Conservation (phyloP, 2,329 filamentous ascomycete genomes). For the Microdochium trichocladiopsis region DNA sequence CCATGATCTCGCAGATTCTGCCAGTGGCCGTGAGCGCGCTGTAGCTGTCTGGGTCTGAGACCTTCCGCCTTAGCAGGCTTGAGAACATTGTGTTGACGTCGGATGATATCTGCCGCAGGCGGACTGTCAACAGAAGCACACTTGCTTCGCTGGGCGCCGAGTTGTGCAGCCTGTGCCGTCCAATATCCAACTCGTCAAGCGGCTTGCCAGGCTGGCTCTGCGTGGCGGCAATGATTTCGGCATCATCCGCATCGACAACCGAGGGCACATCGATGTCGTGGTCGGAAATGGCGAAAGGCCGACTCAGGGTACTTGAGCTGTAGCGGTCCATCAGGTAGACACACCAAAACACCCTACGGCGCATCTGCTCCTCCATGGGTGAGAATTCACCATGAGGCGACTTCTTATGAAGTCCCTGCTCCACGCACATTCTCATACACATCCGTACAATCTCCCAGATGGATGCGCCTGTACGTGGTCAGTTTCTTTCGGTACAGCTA, state of each 20-base stretch:
- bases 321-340: slow-evolving; percentile 37
- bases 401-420: neutral
- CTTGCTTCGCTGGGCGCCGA: slow-evolving; percentile 22
- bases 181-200: neutral
- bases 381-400: neutral
- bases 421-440: slow-evolving; percentile 1
- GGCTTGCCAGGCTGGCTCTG: neutral
- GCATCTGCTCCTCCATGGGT: slow-evolving; percentile 25
- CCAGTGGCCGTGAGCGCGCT: slow-evolving; percentile 8
- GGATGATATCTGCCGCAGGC: slow-evolving; percentile 31
- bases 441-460: slow-evolving; percentile 1
- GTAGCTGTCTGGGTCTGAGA: slow-evolving; percentile 1
- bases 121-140: slow-evolving; percentile 28
- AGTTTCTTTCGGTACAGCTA: neutral
- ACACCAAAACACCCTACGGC: slow-evolving; percentile 33
- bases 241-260: slow-evolving; percentile 25
- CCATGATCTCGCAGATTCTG: slow-evolving; percentile 15
- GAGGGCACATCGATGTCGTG: slow-evolving; percentile 26
- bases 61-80: neutral
- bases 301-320: slow-evolving; percentile 30
- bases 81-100: slow-evolving; percentile 23
- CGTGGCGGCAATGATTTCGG: slow-evolving; percentile 15
- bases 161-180: neutral
- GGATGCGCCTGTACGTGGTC: slow-evolving; percentile 1
- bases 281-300: slow-evolving; percentile 33